A percentile compares a stretch with the other conserved stretches of the same genome.
phyloP scores from a whole-genome alignment of 352 stramenopile genomes.

The Globisporangium recalcitrans region DNA sequence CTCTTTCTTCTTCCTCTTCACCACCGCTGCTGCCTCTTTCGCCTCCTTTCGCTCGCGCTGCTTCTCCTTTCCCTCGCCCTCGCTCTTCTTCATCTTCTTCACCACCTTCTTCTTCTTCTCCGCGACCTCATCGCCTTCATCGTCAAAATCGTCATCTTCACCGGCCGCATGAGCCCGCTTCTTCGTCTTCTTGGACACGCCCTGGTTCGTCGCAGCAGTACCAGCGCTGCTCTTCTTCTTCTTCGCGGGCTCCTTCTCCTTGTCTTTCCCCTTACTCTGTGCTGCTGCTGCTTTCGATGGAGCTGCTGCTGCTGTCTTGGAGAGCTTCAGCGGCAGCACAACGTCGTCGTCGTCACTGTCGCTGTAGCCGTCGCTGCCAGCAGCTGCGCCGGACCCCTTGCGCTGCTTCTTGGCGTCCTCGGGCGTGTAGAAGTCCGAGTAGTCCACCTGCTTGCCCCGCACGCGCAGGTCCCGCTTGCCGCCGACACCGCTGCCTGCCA shows the following conservation, averaged over 20 bases:
- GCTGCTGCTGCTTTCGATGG: background rate
- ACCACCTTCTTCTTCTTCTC: conserved; percentile 9
- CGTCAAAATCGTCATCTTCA: conserved; percentile 13
- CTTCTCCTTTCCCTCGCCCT: conserved; percentile 1
- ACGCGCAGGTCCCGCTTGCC: conserved; percentile 33
- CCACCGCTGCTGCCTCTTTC: background rate
- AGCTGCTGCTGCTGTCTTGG: conserved; percentile 1
- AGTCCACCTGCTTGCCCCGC: conserved; percentile 29
- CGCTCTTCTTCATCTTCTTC: conserved; percentile 1
- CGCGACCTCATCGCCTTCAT: conserved; percentile 12
- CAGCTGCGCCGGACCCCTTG: conserved; percentile 13
- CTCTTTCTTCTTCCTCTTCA: conserved; percentile 10
- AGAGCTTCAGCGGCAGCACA: conserved; percentile 14
- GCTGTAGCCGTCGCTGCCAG: conserved; percentile 19
- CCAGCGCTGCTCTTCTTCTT: conserved; percentile 12
- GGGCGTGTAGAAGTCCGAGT: conserved; percentile 33
- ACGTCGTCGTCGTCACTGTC: conserved; percentile 26
- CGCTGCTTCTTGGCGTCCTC: conserved; percentile 20
- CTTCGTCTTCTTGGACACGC: conserved; percentile 18
- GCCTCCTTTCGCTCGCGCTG: conserved; percentile 4
- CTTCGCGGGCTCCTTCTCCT: conserved; percentile 12
- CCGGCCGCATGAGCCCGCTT: conserved; percentile 1
- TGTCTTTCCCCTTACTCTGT: conserved; percentile 17
- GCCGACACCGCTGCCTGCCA: conserved; percentile 20
- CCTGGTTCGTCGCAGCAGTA: background rate